Conservation (phyloP, 169 alveolate species). For the Miamiensis avidus region DNA sequence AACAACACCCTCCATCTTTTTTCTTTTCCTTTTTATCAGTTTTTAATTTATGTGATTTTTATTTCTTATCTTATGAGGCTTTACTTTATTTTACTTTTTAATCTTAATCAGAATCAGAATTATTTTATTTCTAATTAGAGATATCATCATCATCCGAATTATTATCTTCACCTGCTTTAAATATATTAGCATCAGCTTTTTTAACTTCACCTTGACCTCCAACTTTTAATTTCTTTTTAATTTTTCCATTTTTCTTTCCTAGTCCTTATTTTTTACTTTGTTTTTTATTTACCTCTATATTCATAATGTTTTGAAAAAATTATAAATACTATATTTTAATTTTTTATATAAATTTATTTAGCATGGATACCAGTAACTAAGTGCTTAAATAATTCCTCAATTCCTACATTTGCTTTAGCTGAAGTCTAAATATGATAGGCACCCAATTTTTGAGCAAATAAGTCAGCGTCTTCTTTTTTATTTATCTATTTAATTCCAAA, state of each 20-base stretch:
- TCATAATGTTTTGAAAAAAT: background rate
- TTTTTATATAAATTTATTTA: too few species aligned
- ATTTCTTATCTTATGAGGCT: too few species aligned
- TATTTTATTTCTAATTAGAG: too few species aligned
- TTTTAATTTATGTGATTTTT: background rate
- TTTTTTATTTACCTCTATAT: too few species aligned
- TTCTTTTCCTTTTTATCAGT: background rate
- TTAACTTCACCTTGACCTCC: background rate
- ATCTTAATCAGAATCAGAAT: background rate
- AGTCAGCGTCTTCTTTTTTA: conserved; percentile 46
- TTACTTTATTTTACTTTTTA: too few species aligned
- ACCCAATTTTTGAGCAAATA: conserved; percentile 60
- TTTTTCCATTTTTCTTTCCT: background rate
- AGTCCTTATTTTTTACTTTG: too few species aligned
- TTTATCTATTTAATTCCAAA: conserved; percentile 49
- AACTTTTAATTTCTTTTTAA: background rate
- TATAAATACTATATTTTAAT: too few species aligned
- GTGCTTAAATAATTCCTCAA: conserved; percentile 54
- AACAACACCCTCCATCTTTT: background rate
- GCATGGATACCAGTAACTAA: conserved; percentile 43
- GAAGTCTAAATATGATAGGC: conserved; percentile 73
- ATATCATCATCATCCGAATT: background rate
- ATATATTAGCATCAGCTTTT: background rate
- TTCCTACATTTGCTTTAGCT: conserved; percentile 82
- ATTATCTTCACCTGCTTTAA: background rate